A percentile compares a stretch with the other conserved stretches of the same genome.
These are phyloP conservation scores for Coemansia pectinata DNA, from an alignment of 192 early-diverging fungal genomes.

Conservation along the genomic window DNA sequence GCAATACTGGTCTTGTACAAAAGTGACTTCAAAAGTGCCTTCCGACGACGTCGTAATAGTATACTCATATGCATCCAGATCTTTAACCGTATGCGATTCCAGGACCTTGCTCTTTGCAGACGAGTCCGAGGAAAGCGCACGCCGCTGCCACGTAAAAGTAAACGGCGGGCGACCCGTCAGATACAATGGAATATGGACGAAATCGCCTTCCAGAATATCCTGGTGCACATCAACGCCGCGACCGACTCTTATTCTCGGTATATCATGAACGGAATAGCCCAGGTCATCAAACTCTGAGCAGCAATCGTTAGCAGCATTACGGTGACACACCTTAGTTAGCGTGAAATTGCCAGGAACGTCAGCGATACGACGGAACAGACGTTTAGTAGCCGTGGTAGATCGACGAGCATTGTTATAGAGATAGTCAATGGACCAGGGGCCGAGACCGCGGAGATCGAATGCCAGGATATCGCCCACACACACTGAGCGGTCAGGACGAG, in stretches of 20 bases:
- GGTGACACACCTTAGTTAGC: conserved; percentile 62
- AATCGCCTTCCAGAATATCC: conserved; percentile 63
- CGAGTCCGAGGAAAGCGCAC: conserved; percentile 9
- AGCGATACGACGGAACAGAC: conserved; percentile 62
- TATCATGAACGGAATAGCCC: conserved; percentile 50
- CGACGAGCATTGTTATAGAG: conserved; percentile 38
- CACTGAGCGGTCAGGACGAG: conserved; percentile 42
- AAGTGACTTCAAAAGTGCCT: conserved; percentile 65
- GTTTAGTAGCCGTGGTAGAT: conserved; percentile 40
- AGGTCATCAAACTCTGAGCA: conserved; percentile 57
- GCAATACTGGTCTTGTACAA: conserved; percentile 64
- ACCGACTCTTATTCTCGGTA: conserved; percentile 65
- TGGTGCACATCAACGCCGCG: conserved; percentile 65
- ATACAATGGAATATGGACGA: conserved; percentile 59
- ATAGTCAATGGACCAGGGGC: conserved; percentile 65
- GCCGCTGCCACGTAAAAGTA: conserved; percentile 65
- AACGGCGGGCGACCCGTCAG: conserved; percentile 69
- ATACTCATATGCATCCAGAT: conserved; percentile 52
- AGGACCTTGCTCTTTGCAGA: conserved; percentile 19
- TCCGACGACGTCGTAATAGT: conserved; percentile 59
- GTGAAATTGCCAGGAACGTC: conserved; percentile 60
- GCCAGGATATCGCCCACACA: conserved; percentile 69
- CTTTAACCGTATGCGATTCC: conserved; percentile 61
- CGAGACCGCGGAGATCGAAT: conserved; percentile 66
- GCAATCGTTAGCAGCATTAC: conserved; percentile 55